Evolutionary conservation across 305 asterid genomes (phyloP), one percentile per base, ranked within the genome.

Genomic region (Fraxinus nigra): DNA sequence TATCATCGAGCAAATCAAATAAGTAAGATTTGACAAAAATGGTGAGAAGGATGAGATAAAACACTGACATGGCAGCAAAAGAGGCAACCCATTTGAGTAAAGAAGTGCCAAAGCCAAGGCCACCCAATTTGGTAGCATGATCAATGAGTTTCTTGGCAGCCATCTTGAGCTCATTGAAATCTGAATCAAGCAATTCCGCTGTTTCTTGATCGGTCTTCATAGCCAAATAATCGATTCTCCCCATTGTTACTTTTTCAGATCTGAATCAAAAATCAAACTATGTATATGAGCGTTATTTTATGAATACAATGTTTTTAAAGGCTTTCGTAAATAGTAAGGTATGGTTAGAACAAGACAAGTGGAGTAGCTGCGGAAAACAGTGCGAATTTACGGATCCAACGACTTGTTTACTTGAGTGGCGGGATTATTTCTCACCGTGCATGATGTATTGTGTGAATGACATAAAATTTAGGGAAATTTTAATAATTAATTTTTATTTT

Each of bases 1-100:
- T 9, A 0, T 10, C 34, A 65, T 63, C 35, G 2, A 43, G 37
- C 16, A 76, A 46, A 43, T 46, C 34, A 76, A 75, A 13, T 13
- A 3, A 76, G 40, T 3, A 4, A 37, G 14, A 76, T 28, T 75
- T 24, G 20, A 38, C 10, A 43, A 79, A 28, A 67, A 2, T 14
- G 20, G 11, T 8, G 18, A 37, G 70, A 54, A 24, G 3, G 22
- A 65, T 26, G 16, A 11, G 14, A 24, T 9, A 1, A 30, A 77
- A 7, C 32, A 69, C 92, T 76, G 63, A 94, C 99, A 95, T 94
- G 83, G 99, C 98, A 59, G 98, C 89, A 37, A 93, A 89, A 56
- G 98, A 94, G 65, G 97, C 91, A 18, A 94, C 81, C 99, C 98
- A 95, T 93, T 82, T 87, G 89, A 95, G 91, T 81, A 95, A 87